Base-by-base conservation (phyloP, 2,329 filamentous ascomycete genomes). In the Myriosclerotinia duriaeana region DNA sequence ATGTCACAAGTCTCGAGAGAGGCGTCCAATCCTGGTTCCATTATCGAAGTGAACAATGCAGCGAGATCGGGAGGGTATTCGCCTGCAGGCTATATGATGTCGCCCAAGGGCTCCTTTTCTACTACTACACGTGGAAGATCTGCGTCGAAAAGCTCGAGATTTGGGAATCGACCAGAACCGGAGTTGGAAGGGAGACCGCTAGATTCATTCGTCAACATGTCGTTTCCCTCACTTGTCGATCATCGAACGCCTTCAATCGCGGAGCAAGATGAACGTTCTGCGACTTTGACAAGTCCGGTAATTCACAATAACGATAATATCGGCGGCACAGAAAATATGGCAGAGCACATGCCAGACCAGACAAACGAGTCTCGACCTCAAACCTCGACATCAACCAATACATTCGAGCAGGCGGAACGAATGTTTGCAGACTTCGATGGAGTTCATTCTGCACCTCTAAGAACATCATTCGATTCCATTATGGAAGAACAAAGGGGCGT, bases 341-440 rank as follows among this genome's bases (percentile, higher is more conserved):
- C 60, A 30, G 56, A 68, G 38, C n/a, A 30, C 11, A 26, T 58
- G n/a, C 53, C 64, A 40, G 64, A 66, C 9, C 69, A 70, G 55
- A 66, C 69, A 30, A 66, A 71, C 30, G 54, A 53, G 26, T 36
- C 54, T 53, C 68, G 72, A 44, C 73, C 73, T 12, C 52, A 68
- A 42, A 75, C 73, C 14, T 69, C 72, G 52, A 68, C 71, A 11
- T 75, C 74, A 26, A 71, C 71, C 40, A 72, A 70, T 52, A 90
- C 89, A 2, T 87, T 83, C 66, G 87, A 89, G 42, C 87, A 90
- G 74, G 85, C 85, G 22, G 80, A 87, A 69, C 79, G 83, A 50
- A 85, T 90, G 3, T 95, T 94, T 79, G 84, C 87, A 53, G 90
- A 93, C 75, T 95, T 95, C 74, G 91, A 95, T 75, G 91, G 91